phyloP scores from a whole-genome alignment of 352 stramenopile species.

The Globisporangium parvum region DNA sequence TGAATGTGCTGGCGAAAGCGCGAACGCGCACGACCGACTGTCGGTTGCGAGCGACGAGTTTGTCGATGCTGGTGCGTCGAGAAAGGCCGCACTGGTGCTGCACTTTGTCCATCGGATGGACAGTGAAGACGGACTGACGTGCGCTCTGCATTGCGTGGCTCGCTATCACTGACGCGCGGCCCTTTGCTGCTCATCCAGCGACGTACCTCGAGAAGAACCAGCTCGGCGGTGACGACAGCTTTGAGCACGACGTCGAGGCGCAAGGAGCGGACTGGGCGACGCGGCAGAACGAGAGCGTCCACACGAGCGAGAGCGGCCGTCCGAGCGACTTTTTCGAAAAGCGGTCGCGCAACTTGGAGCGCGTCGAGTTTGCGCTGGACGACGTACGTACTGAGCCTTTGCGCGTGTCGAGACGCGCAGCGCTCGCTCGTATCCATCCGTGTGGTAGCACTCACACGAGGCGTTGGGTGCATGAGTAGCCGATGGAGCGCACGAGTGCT shows the following conservation, averaged over 20 bases:
- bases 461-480: no score
- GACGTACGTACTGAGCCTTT: conserved; percentile 2
- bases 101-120: no score
- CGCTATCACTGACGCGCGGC: neutral
- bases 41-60: conserved; percentile 53
- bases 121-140: neutral
- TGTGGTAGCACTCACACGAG: no score
- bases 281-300: conserved; percentile 18
- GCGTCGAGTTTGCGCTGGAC: conserved; percentile 53
- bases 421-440: no score
- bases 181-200: conserved; percentile 14
- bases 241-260: conserved; percentile 26
- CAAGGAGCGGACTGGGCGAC: conserved; percentile 13
- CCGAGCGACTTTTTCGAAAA: conserved; percentile 70
- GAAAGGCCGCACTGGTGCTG: neutral
- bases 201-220: conserved; percentile 45
- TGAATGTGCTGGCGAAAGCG: conserved; percentile 8
- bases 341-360: conserved; percentile 65
- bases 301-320: conserved; percentile 17
- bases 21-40: neutral
- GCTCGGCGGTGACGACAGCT: conserved; percentile 36
- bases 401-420: no score
- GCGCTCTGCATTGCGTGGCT: neutral
- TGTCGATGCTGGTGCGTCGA: conserved; percentile 54
- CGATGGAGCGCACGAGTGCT: no score